Evolutionary conservation across 1,284 basidiomycete genomes (phyloP).

Genomic region (Fistulina hepatica): DNA sequence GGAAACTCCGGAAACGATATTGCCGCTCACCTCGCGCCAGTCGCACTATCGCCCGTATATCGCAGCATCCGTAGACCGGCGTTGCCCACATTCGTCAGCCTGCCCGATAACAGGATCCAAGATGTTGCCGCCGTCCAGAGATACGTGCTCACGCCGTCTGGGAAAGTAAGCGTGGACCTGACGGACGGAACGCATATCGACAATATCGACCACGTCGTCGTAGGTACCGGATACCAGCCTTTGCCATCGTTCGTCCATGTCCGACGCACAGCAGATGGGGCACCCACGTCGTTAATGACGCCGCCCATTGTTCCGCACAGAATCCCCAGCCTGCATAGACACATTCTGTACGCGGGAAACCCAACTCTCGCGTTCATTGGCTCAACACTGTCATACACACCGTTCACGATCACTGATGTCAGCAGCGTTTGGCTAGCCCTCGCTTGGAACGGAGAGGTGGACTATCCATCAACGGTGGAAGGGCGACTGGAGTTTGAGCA

Average conservation of each 20-base stretch:
- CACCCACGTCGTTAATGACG: conserved; percentile 16
- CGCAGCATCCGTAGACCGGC: conserved; percentile 31
- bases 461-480: conserved; percentile 22
- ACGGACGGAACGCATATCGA: conserved; percentile 26
- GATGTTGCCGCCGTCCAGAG: conserved; percentile 29
- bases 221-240: conserved; percentile 35
- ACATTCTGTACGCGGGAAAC: conserved; percentile 34
- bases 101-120: conserved; percentile 30
- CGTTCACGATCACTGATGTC: conserved; percentile 34
- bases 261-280: conserved; percentile 10
- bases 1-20: conserved; percentile 41
- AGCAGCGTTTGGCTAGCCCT: conserved; percentile 34
- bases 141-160: conserved; percentile 19
- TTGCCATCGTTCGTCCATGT: conserved; percentile 31
- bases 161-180: conserved; percentile 25
- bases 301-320: conserved; percentile 20
- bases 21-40: conserved; percentile 29
- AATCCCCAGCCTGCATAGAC: conserved; percentile 31
- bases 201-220: conserved; percentile 30
- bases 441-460: conserved; percentile 24
- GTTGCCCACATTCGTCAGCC: conserved; percentile 28
- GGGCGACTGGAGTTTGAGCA: conserved; percentile 27
- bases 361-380: conserved; percentile 35
- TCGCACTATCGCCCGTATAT: conserved; percentile 29
- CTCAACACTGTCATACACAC: conserved; percentile 28